phyloP scores from a whole-genome alignment of 305 asterid genomes.

The Rubia peregrina region DNA sequence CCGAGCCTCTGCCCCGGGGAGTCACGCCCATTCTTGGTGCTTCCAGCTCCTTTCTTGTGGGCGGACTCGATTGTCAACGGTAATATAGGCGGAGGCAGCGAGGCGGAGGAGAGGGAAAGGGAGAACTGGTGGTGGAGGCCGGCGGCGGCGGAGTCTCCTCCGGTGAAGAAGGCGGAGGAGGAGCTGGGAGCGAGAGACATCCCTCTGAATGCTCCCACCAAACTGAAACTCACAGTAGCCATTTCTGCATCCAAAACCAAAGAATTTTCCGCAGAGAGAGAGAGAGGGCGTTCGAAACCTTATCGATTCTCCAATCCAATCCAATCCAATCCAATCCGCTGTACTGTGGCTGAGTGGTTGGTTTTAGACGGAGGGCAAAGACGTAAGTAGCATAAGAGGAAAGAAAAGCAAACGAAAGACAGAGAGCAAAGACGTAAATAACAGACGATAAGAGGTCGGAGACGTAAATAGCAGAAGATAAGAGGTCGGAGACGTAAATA shows the following conservation, averaged over 20 bases:
- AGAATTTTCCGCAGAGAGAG: too few relatives aligned
- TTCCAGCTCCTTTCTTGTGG: conserved; percentile 96
- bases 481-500: too few relatives aligned
- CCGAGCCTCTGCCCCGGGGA: conserved; percentile 93
- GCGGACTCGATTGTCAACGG: conserved; percentile 72
- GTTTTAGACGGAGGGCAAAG: not conserved
- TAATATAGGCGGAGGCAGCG: conserved; percentile 38
- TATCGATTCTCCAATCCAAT: conserved; percentile 18
- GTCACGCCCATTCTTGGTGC: conserved; percentile 95
- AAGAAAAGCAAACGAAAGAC: too few relatives aligned
- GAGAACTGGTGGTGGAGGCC: conserved; percentile 17
- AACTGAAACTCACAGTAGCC: conserved; percentile 54
- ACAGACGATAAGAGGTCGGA: too few relatives aligned
- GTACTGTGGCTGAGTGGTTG: not conserved
- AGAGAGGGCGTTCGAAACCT: too few relatives aligned
- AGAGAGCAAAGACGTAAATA: too few relatives aligned
- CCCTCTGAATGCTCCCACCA: conserved; percentile 61
- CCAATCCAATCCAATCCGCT: not conserved
- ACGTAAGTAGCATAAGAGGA: not conserved
- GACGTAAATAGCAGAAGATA: too few relatives aligned
- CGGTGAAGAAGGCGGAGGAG: conserved; percentile 43
- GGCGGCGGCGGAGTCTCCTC: conserved; percentile 42
- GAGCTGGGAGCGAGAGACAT: conserved; percentile 54
- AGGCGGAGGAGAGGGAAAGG: conserved; percentile 20
- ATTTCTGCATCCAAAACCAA: conserved; percentile 17